Evolutionary conservation across 2,329 filamentous ascomycete genomes (phyloP), one percentile per base, ranked within the genome.

Genomic region (Fusarium sp.): DNA sequence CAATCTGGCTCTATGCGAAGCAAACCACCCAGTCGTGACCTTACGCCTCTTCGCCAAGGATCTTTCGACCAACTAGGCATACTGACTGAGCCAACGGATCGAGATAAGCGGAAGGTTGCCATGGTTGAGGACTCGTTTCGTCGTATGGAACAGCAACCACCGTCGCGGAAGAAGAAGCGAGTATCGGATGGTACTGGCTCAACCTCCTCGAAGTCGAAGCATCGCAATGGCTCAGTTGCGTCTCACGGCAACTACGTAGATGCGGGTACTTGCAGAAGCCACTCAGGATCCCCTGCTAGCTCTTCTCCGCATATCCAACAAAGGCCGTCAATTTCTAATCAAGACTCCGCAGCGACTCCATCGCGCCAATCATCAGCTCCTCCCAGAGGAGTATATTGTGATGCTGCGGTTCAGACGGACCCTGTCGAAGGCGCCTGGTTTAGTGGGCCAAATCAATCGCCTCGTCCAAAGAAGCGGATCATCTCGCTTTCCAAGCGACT

Each of bases 11-110:
- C 89, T 15, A 85, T 86, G 12, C 86, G 86, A 67, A 91, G 90
- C 82, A 93, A 93, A 76, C 89, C 90, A 14, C 86, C 88, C 0
- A 92, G 90, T 75, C 87, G 91, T 59, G 91, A 93, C 72, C 84
- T 89, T 71, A 92, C 91, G 5, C 91, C 91, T 4, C 80, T 85
- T 20, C 84, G 86, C 11, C 87, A 90, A 74, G 90, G 89, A 31
- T 88, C 88, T 1, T 87, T 89, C 62, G 86, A 91, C 56, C 88
- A 88, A 14, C 79, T 88, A 3, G 87, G 87, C 7, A 90, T 91
- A 73, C 80, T 91, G 62, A 91, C 89, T 1, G 89, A 90, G 70
- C 88, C 87, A 11, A 91, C 90, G 1, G 89, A 92, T 70, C 86
- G 90, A 35, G 90, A 92, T 68, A 92, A 92, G 80, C 84, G 90